These are phyloP conservation scores for Aspergillus glaucus DNA, from an alignment of 2,329 filamentous ascomycete species.

Conservation along the genomic window DNA sequence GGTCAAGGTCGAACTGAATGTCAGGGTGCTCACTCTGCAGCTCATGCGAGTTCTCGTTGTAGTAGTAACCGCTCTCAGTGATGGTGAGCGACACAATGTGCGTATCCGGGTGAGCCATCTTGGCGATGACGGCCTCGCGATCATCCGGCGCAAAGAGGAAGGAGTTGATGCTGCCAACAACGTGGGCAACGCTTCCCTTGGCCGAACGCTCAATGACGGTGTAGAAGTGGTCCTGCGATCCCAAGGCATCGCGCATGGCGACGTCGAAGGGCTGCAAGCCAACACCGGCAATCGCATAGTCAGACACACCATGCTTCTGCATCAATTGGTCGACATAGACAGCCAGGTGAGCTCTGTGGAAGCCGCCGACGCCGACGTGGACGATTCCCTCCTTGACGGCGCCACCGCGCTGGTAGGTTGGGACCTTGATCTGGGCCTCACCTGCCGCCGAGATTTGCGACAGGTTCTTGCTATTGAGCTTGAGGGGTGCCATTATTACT, in stretches of 20 bases:
- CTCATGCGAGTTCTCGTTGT: constrained; percentile 54
- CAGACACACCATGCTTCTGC: constrained; percentile 38
- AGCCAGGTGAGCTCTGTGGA: constrained; percentile 50
- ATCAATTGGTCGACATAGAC: constrained; percentile 48
- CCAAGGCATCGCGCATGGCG: constrained; percentile 47
- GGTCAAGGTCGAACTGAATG: constrained; percentile 43
- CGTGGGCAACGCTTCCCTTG: constrained; percentile 43
- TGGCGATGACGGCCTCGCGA: constrained; percentile 47
- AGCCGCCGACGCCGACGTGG: constrained; percentile 50
- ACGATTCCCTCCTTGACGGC: constrained; percentile 50
- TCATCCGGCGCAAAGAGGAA: constrained; percentile 49
- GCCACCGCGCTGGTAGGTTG: constrained; percentile 39
- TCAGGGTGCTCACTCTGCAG: constrained; percentile 45
- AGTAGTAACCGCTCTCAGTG: constrained; percentile 53
- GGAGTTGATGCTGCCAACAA: constrained; percentile 49
- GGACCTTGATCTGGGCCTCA: constrained; percentile 29
- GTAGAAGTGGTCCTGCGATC: constrained; percentile 47
- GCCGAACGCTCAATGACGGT: constrained; percentile 51
- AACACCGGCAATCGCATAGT: constrained; percentile 50
- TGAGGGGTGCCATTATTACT: constrained; percentile 30
- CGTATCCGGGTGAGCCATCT: constrained; percentile 51
- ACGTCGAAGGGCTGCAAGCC: constrained; percentile 47
- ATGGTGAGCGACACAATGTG: constrained; percentile 52
- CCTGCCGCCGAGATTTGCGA: constrained; percentile 27
- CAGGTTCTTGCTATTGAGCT: constrained; percentile 37